Evolutionary conservation across 306 rosid species (phyloP).

Genomic region (Betula pendula): DNA sequence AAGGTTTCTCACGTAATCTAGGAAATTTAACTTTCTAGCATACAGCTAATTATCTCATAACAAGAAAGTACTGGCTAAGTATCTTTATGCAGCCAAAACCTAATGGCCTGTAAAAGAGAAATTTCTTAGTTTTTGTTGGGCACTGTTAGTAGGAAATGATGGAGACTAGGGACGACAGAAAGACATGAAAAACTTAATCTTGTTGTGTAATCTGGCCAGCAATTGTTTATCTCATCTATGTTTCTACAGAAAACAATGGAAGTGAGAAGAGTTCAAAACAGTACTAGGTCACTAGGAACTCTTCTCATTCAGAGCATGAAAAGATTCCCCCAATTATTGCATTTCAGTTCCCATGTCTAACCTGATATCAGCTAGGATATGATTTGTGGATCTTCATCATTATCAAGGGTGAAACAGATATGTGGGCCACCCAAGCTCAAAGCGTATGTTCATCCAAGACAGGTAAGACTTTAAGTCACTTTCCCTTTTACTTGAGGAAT

Average conservation of each 20-base stretch:
- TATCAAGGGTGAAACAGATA: background rate
- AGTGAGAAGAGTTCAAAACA: background rate
- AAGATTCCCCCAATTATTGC: conserved; percentile 30
- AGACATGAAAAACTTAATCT: background rate
- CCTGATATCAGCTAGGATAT: conserved; percentile 26
- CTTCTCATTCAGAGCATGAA: conserved; percentile 7
- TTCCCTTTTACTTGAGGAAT: conserved; percentile 28
- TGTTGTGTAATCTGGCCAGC: background rate
- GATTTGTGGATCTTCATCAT: conserved; percentile 16
- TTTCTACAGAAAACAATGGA: background rate
- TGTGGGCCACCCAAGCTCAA: conserved; percentile 28
- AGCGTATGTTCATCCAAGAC: conserved; percentile 31
- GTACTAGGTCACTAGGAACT: background rate
- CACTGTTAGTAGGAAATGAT: background rate
- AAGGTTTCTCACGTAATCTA: background rate
- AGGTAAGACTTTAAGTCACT: conserved; percentile 36
- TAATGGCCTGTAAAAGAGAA: background rate
- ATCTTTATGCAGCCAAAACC: background rate
- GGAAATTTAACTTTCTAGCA: background rate
- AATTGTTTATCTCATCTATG: background rate
- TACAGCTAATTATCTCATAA: background rate
- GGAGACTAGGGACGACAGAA: background rate
- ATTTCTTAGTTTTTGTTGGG: background rate
- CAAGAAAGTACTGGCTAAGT: background rate
- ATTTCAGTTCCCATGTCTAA: conserved; percentile 28